phyloP scores from a whole-genome alignment of 306 rosid genomes.

The Cucumis cinereus region DNA sequence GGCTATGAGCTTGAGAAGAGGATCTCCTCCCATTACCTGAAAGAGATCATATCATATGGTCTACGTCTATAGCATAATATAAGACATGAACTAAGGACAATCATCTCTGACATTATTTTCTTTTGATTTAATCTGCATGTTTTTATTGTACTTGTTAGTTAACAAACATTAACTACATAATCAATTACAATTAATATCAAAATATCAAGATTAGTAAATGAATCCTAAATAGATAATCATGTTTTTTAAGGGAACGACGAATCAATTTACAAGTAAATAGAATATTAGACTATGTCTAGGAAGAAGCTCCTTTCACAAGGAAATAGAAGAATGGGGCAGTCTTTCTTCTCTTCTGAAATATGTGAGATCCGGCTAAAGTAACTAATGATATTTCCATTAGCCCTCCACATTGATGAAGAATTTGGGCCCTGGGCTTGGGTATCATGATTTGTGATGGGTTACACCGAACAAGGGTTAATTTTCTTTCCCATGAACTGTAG shows the following conservation, averaged over 20 bases:
- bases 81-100: neutral
- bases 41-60: slow-evolving; percentile 1
- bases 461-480: neutral
- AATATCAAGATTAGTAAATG: neutral
- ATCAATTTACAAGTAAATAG: neutral
- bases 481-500: neutral
- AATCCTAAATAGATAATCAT: neutral
- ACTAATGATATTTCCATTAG: neutral
- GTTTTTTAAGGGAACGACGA: neutral
- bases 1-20: slow-evolving; percentile 75
- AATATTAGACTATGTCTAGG: neutral
- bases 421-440: neutral
- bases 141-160: neutral
- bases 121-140: neutral
- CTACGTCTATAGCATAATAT: neutral
- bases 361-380: neutral
- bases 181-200: neutral
- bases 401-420: neutral
- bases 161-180: neutral
- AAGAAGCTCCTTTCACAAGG: neutral
- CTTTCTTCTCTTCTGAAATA: neutral
- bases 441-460: neutral
- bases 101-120: neutral
- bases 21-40: slow-evolving; percentile 81
- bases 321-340: neutral